phyloP scores from a whole-genome alignment of 2,329 filamentous ascomycete species.

The Incumbomyces lentus region DNA sequence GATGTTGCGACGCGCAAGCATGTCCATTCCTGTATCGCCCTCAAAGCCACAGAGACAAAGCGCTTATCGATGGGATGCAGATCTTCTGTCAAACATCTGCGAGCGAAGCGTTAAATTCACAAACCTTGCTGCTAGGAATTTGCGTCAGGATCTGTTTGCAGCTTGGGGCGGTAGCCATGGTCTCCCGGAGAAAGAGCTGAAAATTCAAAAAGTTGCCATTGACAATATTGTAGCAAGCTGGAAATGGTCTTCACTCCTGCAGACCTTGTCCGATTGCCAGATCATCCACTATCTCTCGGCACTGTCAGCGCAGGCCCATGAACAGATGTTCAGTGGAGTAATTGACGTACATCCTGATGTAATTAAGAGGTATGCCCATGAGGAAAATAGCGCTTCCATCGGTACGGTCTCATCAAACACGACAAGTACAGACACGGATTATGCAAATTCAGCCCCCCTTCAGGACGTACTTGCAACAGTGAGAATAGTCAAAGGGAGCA shows the following conservation, averaged over 20 bases:
- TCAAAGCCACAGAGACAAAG: constrained; percentile 1
- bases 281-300: constrained; percentile 1
- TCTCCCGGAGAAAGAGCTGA: constrained; percentile 25
- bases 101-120: constrained; percentile 75
- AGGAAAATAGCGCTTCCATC: background rate
- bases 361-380: background rate
- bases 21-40: background rate
- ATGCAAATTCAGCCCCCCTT: background rate
- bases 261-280: constrained; percentile 26
- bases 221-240: constrained; percentile 39
- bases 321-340: background rate
- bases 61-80: constrained; percentile 7
- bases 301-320: background rate
- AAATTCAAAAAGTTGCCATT: constrained; percentile 24
- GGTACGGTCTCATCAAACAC: background rate
- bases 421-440: background rate
- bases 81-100: constrained; percentile 74
- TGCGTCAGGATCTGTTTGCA: constrained; percentile 66
- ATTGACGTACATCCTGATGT: background rate
- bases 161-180: constrained; percentile 39
- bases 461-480: background rate
- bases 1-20: constrained; percentile 31
- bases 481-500: constrained; percentile 3
- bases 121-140: constrained; percentile 63
- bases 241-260: constrained; percentile 34